These are phyloP conservation scores for Aspergillus panamensis DNA, from an alignment of 495 filamentous ascomycete genomes.

Conservation along the genomic window DNA sequence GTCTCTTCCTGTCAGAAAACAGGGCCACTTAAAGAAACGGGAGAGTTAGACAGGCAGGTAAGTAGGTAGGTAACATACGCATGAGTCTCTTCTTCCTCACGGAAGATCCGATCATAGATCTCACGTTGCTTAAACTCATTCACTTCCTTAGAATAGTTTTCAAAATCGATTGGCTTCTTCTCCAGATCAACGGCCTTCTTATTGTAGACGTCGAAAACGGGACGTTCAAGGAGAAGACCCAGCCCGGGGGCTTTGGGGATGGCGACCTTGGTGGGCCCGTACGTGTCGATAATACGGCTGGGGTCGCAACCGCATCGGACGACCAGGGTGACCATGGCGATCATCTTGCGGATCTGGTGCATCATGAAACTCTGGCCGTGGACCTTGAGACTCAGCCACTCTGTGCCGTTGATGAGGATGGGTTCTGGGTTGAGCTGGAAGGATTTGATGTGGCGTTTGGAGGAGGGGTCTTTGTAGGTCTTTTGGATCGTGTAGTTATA, in stretches of 20 bases:
- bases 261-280: conserved; percentile 60
- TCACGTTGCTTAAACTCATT: conserved; percentile 85
- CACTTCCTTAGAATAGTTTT: conserved; percentile 70
- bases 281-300: conserved; percentile 64
- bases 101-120: conserved; percentile 89
- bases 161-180: conserved; percentile 71
- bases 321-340: conserved; percentile 82
- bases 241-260: conserved; percentile 93
- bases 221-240: conserved; percentile 82
- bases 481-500: conserved; percentile 98
- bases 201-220: conserved; percentile 88
- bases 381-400: conserved; percentile 93
- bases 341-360: conserved; percentile 99
- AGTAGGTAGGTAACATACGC: conserved; percentile 49
- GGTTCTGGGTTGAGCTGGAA: conserved; percentile 71
- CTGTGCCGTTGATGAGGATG: conserved; percentile 79
- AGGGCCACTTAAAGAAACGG: background rate
- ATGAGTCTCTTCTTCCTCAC: conserved; percentile 76
- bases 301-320: conserved; percentile 74
- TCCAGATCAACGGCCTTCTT: conserved; percentile 50
- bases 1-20: background rate
- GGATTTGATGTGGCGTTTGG: conserved; percentile 83
- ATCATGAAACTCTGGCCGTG: conserved; percentile 99
- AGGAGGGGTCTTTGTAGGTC: conserved; percentile 67
- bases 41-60: too few relatives aligned